Conservation (phyloP, 2,329 filamentous ascomycete genomes). For the Fusarium sp. region DNA sequence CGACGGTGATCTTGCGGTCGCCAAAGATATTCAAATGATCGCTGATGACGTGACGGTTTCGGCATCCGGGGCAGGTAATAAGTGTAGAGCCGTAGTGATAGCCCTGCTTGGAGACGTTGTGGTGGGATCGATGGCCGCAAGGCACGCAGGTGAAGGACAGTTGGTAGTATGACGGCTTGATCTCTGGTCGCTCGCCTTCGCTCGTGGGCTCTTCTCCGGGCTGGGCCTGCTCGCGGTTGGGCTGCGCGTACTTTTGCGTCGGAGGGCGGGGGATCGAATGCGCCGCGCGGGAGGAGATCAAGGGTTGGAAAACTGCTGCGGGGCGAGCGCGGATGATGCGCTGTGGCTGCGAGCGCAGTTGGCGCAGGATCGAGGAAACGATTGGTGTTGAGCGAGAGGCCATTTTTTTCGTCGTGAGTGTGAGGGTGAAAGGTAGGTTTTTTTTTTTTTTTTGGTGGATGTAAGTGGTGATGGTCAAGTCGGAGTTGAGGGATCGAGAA, state of each 20-base stretch:
- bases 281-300: conserved; percentile 43
- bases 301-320: conserved; percentile 21
- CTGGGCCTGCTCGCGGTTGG: conserved; percentile 19
- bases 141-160: conserved; percentile 94
- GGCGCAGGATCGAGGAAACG: conserved; percentile 31
- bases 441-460: neutral
- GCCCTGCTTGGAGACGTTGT: conserved; percentile 91
- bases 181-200: conserved; percentile 47
- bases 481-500: conserved; percentile 33
- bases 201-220: conserved; percentile 38
- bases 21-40: conserved; percentile 88
- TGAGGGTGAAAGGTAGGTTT: neutral
- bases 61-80: conserved; percentile 88
- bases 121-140: conserved; percentile 82
- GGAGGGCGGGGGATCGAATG: conserved; percentile 54
- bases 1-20: conserved; percentile 75
- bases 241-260: conserved; percentile 20
- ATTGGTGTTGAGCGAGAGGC: conserved; percentile 43
- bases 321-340: conserved; percentile 25
- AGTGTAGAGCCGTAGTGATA: conserved; percentile 93
- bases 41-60: conserved; percentile 89
- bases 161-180: conserved; percentile 77
- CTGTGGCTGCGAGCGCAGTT: conserved; percentile 27
- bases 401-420: conserved; percentile 38
- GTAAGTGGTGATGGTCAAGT: conserved; percentile 8